Conservation (phyloP, 2,329 filamentous ascomycete species). For the Colletotrichum acutatum region DNA sequence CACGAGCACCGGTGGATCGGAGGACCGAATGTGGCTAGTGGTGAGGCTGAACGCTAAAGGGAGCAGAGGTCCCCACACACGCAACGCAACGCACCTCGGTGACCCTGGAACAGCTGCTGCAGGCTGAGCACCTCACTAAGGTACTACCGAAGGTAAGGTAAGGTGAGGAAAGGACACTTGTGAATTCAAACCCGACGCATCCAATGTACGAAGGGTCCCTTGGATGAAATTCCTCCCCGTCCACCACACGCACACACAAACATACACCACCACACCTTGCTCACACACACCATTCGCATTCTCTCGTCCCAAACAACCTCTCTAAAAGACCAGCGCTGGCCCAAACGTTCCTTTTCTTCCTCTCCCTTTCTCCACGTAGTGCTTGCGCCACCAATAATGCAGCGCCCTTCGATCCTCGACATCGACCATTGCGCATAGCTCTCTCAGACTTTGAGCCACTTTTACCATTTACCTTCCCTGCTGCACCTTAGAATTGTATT, state of each 20-base stretch:
- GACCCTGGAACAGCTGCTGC: constrained; percentile 6
- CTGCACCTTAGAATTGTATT: neutral
- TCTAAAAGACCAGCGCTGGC: neutral
- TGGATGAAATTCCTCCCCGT: neutral
- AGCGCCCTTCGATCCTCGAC: constrained; percentile 10
- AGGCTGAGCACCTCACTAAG: neutral
- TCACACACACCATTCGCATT: too few species aligned
- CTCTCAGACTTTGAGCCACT: neutral
- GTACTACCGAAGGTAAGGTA: too few species aligned
- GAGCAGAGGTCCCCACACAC: neutral
- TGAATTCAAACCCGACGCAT: neutral
- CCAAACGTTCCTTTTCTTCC: neutral
- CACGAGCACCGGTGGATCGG: too few species aligned
- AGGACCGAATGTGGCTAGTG: constrained; percentile 13
- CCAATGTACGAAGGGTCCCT: constrained; percentile 11
- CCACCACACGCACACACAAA: neutral
- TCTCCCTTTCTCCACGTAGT: neutral
- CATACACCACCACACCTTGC: neutral
- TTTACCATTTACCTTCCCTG: neutral
- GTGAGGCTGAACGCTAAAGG: constrained; percentile 1
- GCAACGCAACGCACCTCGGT: too few species aligned
- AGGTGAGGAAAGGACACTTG: constrained; percentile 25
- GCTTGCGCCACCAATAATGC: constrained; percentile 27
- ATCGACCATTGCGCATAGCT: constrained; percentile 18
- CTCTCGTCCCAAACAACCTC: neutral